Percentiles rank a stretch among this genome's conserved stretches.
phyloP scores from a whole-genome alignment of 106 monocot species.

The Acanthochlamys bracteata region DNA sequence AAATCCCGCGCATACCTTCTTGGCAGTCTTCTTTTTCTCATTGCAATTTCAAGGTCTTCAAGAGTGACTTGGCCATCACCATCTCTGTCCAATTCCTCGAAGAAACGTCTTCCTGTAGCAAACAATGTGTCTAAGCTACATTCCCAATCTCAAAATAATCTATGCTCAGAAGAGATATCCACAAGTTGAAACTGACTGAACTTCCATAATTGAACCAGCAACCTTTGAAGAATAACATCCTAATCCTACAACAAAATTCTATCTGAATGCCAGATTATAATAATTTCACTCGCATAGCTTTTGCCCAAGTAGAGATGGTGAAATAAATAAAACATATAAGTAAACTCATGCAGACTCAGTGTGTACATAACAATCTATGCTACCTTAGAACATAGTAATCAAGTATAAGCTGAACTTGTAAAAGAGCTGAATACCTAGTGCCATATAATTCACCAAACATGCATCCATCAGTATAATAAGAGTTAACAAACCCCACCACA shows the following conservation, averaged over 20 bases:
- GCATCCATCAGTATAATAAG: too few species aligned
- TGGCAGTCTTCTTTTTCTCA: constrained; percentile 85
- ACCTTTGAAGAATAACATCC: too few species aligned
- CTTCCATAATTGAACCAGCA: too few species aligned
- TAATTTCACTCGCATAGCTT: neutral
- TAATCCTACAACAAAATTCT: neutral
- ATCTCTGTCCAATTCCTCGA: constrained; percentile 92
- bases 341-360: neutral
- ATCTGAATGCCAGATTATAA: neutral
- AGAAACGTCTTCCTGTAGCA: constrained; percentile 69
- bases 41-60: constrained; percentile 92
- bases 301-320: neutral
- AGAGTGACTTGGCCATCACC: constrained; percentile 91
- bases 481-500: too few species aligned
- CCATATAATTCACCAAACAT: too few species aligned
- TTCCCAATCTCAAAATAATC: too few species aligned
- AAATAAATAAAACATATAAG: neutral
- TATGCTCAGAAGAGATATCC: too few species aligned
- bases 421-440: too few species aligned
- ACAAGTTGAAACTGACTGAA: too few species aligned
- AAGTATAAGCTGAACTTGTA: too few species aligned
- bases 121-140: neutral
- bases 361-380: neutral
- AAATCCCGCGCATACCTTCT: constrained; percentile 74
- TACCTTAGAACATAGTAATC: too few species aligned